Evolutionary conservation across 176 grass and related monocot genomes (phyloP).

Genomic region (Secale cereale): DNA sequence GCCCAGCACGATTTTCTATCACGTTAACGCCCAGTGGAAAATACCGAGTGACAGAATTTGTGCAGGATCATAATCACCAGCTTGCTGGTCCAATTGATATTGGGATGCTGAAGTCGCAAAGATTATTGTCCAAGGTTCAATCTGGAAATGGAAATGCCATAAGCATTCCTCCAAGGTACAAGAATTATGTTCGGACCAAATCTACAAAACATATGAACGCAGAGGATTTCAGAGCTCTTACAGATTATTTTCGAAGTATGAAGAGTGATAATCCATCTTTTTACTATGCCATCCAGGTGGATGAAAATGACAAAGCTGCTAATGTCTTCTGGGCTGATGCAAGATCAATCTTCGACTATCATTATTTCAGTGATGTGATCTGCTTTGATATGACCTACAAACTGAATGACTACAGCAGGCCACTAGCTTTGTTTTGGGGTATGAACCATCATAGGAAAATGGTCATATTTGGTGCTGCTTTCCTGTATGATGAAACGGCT

Average conservation of each 20-base stretch:
- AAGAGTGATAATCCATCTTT: conserved; percentile 79
- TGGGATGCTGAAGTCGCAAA: conserved; percentile 73
- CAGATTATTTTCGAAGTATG: conserved; percentile 83
- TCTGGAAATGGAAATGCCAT: conserved; percentile 51
- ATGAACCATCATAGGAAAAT: conserved; percentile 85
- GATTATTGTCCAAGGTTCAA: conserved; percentile 41
- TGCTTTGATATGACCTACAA: conserved; percentile 76
- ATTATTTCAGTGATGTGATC: conserved; percentile 81
- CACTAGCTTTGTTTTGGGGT: conserved; percentile 82
- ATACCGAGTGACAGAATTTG: conserved; percentile 71
- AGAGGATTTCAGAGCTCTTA: conserved; percentile 57
- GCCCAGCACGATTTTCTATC: conserved; percentile 71
- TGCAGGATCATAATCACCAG: conserved; percentile 85
- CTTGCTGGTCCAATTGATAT: conserved; percentile 94
- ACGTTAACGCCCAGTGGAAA: conserved; percentile 59
- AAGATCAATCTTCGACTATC: conserved; percentile 78
- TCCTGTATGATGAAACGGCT: conserved; percentile 85
- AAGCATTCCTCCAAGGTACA: conserved; percentile 68
- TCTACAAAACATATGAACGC: conserved; percentile 42
- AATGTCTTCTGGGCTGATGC: conserved; percentile 88
- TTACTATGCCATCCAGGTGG: conserved; percentile 86
- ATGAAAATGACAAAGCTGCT: conserved; percentile 79
- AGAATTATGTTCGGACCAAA: conserved; percentile 77
- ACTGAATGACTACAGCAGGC: conserved; percentile 50
- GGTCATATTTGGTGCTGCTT: conserved; percentile 73